These are phyloP conservation scores for Botryotinia calthae DNA, from an alignment of 2,329 filamentous ascomycete species.

Conservation along the genomic window DNA sequence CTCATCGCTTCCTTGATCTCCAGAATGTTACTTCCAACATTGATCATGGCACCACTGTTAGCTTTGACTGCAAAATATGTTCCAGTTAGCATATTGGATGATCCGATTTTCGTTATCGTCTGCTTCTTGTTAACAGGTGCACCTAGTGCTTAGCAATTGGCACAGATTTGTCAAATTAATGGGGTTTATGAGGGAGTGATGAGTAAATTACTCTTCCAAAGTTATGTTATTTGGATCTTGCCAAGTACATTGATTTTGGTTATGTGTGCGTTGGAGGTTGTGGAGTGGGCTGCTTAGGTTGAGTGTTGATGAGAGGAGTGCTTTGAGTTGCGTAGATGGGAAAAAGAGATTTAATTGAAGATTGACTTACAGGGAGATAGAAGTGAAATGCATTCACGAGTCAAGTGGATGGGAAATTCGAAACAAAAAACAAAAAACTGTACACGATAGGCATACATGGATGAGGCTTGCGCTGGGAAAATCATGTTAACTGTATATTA, in stretches of 20 bases:
- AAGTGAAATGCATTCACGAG: neutral
- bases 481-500: neutral
- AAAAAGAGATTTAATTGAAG: neutral
- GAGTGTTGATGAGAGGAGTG: neutral
- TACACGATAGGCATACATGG: slow-evolving; percentile 3
- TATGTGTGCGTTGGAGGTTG: slow-evolving; percentile 85
- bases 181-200: slow-evolving; percentile 93
- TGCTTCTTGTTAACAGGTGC: slow-evolving; percentile 95
- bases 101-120: slow-evolving; percentile 97
- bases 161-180: slow-evolving; percentile 98
- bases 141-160: slow-evolving; percentile 87
- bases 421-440: neutral
- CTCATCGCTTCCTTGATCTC: slow-evolving; percentile 82
- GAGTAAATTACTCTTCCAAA: slow-evolving; percentile 90
- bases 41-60: slow-evolving; percentile 88
- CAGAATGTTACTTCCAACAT: slow-evolving; percentile 87
- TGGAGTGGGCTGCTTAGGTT: slow-evolving; percentile 71
- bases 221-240: slow-evolving; percentile 94
- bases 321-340: neutral
- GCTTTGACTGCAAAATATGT: slow-evolving; percentile 87
- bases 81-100: slow-evolving; percentile 89
- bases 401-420: neutral
- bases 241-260: slow-evolving; percentile 90
- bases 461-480: neutral
- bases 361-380: neutral